Evolutionary conservation across 768 basidiomycete species (phyloP).

Genomic region (Boletus eberwhitei): DNA sequence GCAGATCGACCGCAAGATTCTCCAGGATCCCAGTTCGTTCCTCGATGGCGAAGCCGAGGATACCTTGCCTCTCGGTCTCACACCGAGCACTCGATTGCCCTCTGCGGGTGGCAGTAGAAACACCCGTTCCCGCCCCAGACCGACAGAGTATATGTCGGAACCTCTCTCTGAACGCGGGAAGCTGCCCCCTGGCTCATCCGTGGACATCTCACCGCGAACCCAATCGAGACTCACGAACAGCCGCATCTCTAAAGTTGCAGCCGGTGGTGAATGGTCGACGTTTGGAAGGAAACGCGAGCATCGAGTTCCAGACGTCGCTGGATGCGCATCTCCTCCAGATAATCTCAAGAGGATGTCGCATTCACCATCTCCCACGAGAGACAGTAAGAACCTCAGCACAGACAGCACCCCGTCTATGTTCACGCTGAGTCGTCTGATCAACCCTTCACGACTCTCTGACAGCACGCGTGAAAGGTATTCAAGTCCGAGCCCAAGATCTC

Average conservation of each 20-base stretch:
- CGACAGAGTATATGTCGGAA: neutral
- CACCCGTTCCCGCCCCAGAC: conserved; percentile 5
- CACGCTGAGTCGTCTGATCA: conserved; percentile 19
- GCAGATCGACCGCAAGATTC: conserved; percentile 26
- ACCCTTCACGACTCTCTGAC: conserved; percentile 14
- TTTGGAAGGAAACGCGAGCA: conserved; percentile 31
- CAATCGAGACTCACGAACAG: conserved; percentile 9
- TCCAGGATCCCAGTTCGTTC: conserved; percentile 30
- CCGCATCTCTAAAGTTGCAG: conserved; percentile 19
- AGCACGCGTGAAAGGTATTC: conserved; percentile 7
- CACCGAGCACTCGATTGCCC: conserved; percentile 27
- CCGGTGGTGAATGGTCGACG: conserved; percentile 33
- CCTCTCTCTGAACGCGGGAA: neutral
- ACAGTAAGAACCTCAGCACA: conserved; percentile 9
- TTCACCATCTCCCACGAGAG: conserved; percentile 21
- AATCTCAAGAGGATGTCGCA: conserved; percentile 11
- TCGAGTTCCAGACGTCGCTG: conserved; percentile 12
- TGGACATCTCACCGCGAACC: conserved; percentile 11
- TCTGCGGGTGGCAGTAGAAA: conserved; percentile 3
- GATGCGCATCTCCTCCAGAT: conserved; percentile 7
- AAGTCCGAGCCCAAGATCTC: conserved; percentile 14
- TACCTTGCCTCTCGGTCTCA: conserved; percentile 21
- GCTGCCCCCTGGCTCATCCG: neutral
- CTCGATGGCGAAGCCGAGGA: conserved; percentile 16
- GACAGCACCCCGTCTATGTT: conserved; percentile 19